Conservation (phyloP, 805 yeast species). For the Clavispora fructus region DNA sequence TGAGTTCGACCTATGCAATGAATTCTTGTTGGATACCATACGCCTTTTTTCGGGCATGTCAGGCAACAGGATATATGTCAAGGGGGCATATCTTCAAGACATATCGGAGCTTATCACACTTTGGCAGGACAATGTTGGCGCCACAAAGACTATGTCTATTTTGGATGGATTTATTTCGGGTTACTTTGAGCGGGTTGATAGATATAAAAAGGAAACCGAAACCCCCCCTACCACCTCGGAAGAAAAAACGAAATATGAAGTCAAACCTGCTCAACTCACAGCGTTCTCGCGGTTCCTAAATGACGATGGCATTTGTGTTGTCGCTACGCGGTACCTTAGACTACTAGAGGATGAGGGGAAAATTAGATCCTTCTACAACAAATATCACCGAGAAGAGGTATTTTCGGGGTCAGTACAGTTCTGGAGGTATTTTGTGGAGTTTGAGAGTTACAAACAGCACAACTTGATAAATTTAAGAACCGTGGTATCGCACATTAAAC, state of each 20-base stretch:
- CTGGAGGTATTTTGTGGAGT: conserved; percentile 55
- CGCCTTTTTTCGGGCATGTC: conserved; percentile 20
- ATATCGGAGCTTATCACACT: conserved; percentile 4
- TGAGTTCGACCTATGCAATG: conserved; percentile 18
- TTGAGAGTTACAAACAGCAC: conserved; percentile 38
- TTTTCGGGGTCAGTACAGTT: conserved; percentile 42
- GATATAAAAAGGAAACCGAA: conserved; percentile 7
- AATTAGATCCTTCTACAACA: conserved; percentile 27
- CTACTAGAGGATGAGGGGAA: conserved; percentile 16
- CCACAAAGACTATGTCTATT: conserved; percentile 12
- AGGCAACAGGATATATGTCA: conserved; percentile 8
- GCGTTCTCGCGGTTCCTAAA: conserved; percentile 31
- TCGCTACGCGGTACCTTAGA: conserved; percentile 22
- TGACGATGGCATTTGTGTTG: conserved; percentile 35
- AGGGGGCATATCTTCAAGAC: conserved; percentile 15
- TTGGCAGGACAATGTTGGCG: conserved; percentile 12
- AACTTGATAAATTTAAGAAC: conserved; percentile 42
- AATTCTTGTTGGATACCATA: conserved; percentile 22
- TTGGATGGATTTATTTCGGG: conserved; percentile 14
- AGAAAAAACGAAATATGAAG: conserved; percentile 1
- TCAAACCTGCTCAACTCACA: conserved; percentile 10
- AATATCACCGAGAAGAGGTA: conserved; percentile 19
- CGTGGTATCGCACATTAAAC: conserved; percentile 42
- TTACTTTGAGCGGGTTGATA: conserved; percentile 17
- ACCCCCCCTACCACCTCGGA: background rate